Conservation (phyloP, 2,329 filamentous ascomycete species). For the Gyromitra esculenta region DNA sequence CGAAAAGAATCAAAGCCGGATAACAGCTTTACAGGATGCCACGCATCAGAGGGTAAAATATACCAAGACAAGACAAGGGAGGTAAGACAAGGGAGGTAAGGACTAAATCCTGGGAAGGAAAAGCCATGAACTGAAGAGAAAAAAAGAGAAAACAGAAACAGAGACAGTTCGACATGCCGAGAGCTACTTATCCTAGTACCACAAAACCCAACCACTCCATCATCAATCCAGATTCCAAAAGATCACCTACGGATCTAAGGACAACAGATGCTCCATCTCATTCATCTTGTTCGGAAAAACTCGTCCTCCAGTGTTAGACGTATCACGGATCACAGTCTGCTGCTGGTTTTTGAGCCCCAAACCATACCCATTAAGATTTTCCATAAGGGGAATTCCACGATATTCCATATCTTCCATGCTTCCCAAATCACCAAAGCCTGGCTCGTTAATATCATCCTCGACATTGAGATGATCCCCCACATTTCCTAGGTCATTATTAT, state of each 20-base stretch:
- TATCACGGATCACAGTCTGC: background rate
- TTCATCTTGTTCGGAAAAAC: slow-evolving; percentile 10
- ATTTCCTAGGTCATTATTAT: background rate
- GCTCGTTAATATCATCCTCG: background rate
- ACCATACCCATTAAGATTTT: no score
- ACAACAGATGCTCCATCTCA: slow-evolving; percentile 27
- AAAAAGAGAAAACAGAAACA: slow-evolving; percentile 8
- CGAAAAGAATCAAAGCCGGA: background rate
- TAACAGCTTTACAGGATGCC: background rate
- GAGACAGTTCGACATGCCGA: background rate
- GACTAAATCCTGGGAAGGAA: slow-evolving; percentile 2
- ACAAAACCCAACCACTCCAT: background rate
- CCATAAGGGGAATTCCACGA: no score
- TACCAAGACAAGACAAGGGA: background rate
- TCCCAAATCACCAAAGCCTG: slow-evolving; percentile 23
- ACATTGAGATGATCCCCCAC: background rate
- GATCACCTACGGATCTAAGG: slow-evolving; percentile 14
- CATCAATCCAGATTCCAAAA: background rate
- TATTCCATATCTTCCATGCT: no score
- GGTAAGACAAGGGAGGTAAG: background rate
- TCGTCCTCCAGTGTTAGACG: slow-evolving; percentile 24
- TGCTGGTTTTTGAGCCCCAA: background rate
- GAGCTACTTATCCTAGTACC: background rate
- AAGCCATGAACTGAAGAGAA: background rate
- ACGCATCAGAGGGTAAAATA: background rate